A percentile compares a stretch with the other conserved stretches of the same genome.
phyloP scores from a whole-genome alignment of 2,329 filamentous ascomycete genomes.

The Cladophialophora chaetospira region DNA sequence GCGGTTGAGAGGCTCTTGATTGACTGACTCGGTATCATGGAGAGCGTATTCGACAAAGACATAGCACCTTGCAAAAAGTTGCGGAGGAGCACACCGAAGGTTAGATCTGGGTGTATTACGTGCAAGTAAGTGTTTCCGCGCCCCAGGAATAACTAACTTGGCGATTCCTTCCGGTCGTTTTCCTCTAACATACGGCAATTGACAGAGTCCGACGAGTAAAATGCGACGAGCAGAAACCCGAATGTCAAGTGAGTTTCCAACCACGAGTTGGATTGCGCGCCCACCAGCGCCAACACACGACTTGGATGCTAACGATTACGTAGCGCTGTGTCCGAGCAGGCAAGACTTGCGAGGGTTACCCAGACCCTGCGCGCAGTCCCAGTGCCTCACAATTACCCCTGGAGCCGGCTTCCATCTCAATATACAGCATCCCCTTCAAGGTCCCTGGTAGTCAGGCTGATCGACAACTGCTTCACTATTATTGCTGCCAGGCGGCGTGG shows the following conservation, averaged over 20 bases:
- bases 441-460: conserved; percentile 17
- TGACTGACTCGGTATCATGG: background rate
- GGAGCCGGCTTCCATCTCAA: conserved; percentile 9
- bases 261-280: background rate
- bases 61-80: background rate
- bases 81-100: conserved; percentile 23
- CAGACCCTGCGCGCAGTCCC: background rate
- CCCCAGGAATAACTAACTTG: background rate
- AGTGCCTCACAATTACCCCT: conserved; percentile 37
- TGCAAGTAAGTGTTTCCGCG: conserved; percentile 25
- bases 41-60: background rate
- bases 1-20: background rate
- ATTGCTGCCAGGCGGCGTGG: conserved; percentile 60
- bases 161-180: background rate
- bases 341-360: conserved; percentile 62
- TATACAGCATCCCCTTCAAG: conserved; percentile 24
- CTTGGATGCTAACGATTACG: background rate
- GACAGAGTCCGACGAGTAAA: conserved; percentile 15
- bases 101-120: conserved; percentile 23
- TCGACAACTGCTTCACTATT: conserved; percentile 51
- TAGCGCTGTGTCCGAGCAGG: conserved; percentile 49
- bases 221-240: conserved; percentile 37
- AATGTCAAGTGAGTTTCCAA: conserved; percentile 38
- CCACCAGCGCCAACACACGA: too few relatives aligned
- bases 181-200: background rate